Conservation (phyloP, 352 stramenopile genomes). For the Phytophthora niederhauseri region DNA sequence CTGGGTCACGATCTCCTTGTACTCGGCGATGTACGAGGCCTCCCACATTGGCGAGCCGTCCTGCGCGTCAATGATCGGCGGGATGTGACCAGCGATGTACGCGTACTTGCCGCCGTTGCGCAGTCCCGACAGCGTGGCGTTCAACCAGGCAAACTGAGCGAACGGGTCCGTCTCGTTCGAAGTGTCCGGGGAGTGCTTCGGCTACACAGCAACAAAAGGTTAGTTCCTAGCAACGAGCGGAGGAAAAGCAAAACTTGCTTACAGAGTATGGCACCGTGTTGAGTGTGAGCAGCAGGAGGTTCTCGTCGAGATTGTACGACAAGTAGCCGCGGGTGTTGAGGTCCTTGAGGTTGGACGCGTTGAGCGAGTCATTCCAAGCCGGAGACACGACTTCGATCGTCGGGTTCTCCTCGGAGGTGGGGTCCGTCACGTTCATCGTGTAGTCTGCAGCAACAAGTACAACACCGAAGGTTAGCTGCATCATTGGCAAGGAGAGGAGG, state of each 20-base stretch:
- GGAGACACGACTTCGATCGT: conserved; percentile 57
- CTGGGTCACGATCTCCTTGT: conserved; percentile 73
- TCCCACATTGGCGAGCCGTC: conserved; percentile 88
- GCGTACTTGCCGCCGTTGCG: conserved; percentile 51
- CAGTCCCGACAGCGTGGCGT: conserved; percentile 56
- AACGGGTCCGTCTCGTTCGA: conserved; percentile 78
- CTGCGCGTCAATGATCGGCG: conserved; percentile 90
- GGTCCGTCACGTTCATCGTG: conserved; percentile 71
- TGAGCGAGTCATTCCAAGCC: conserved; percentile 57
- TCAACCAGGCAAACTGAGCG: conserved; percentile 90
- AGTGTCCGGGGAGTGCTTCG: conserved; percentile 73
- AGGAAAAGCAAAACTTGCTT: not conserved
- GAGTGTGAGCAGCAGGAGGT: conserved; percentile 67
- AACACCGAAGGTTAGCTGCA: conserved; percentile 18
- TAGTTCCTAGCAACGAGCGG: not conserved
- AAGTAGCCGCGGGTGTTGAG: conserved; percentile 67
- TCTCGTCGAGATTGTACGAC: conserved; percentile 60
- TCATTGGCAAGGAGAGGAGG: not conserved
- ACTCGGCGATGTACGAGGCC: conserved; percentile 77
- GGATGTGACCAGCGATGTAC: conserved; percentile 91
- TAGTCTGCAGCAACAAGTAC: conserved; percentile 49
- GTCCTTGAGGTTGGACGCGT: conserved; percentile 45
- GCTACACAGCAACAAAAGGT: conserved; percentile 30
- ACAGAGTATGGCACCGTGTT: conserved; percentile 85
- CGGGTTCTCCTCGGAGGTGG: conserved; percentile 46